A percentile compares a stretch with the other conserved stretches of the same genome.
These are phyloP conservation scores for Colletotrichum eleusines DNA, from an alignment of 2,329 filamentous ascomycete genomes.

Conservation along the genomic window DNA sequence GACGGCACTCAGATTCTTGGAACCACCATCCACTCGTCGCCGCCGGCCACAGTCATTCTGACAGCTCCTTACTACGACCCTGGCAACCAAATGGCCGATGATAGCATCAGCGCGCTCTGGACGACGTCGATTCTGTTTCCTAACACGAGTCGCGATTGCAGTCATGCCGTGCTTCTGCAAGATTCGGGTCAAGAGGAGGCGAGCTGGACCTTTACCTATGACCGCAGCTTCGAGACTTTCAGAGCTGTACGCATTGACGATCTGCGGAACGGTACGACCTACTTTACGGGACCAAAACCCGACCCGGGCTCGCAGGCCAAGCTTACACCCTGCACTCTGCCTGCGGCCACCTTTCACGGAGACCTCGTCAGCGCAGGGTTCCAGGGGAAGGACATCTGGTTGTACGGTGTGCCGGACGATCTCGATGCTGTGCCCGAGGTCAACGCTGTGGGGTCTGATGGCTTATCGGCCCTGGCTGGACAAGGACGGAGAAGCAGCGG, in stretches of 20 bases:
- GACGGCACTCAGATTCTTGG: constrained; percentile 84
- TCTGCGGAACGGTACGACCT: constrained; percentile 79
- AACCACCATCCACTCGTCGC: constrained; percentile 74
- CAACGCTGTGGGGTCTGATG: constrained; percentile 48
- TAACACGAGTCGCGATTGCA: constrained; percentile 82
- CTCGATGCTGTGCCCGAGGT: constrained; percentile 70
- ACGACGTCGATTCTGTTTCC: constrained; percentile 88
- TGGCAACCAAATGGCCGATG: constrained; percentile 72
- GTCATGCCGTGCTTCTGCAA: constrained; percentile 78
- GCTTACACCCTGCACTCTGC: constrained; percentile 75
- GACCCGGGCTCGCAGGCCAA: constrained; percentile 65
- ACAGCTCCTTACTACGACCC: constrained; percentile 85
- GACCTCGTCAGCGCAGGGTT: constrained; percentile 82
- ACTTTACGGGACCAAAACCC: constrained; percentile 79
- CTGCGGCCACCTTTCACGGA: constrained; percentile 75
- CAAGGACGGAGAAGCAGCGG: constrained; percentile 56
- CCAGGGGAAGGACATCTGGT: constrained; percentile 77
- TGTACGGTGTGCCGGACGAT: constrained; percentile 83
- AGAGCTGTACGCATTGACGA: constrained; percentile 82
- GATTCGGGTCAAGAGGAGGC: constrained; percentile 73
- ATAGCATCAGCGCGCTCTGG: constrained; percentile 81
- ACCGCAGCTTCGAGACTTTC: constrained; percentile 81
- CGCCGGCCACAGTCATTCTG: constrained; percentile 79
- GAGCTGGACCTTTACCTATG: constrained; percentile 83
- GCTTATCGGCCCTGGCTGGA: constrained; percentile 44